Evolutionary conservation across 176 grass and related monocot genomes (phyloP), one percentile per base, ranked within the genome.

Genomic region (Triticum monococcum): DNA sequence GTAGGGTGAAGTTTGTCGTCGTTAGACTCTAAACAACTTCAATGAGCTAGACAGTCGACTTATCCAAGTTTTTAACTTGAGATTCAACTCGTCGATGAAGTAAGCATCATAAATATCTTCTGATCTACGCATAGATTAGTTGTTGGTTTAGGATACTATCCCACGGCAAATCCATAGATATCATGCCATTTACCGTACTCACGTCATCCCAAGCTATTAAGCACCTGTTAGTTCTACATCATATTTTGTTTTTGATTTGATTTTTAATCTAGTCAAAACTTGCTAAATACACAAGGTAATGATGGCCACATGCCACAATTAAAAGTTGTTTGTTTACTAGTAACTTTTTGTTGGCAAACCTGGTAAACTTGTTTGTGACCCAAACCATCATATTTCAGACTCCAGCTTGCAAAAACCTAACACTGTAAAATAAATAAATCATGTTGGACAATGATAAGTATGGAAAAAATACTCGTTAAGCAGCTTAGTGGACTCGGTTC

Each of bases 51-150:
- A 36, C 22, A 28, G 8, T 37, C 8, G 8, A 18, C 63, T 30
- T 65, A 45, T 23, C 66, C 22, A 17, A 30, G 18, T 8, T 40
- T 30, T n/a, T 24, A 65, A 36, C 11, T 31, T 22, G 8, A 4
- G 18, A 17, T 68, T 82, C 72, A 60, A 69, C 76, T 71, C n/a
- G 4, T 35, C 59, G 5, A 28, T 41, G 61, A 67, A 67, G 70
- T 54, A 81, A 67, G 71, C 86, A 32, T 79, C 72, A 69, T 9
- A 13, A 16, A 62, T 60, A 78, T 77, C 24, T 78, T 22, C 13
- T 22, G 7, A 59, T 59, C 56, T 59, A 59, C 17, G 2, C 73
- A 12, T 12, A 22, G 16, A 9, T n/a, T 22, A 40, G 8, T 28
- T 64, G 66, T 12, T 32, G 54, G 4, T 57, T 38, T 75, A 65